These are phyloP conservation scores for Dendrobium officinale DNA, from an alignment of 106 monocot species.

Conservation along the genomic window DNA sequence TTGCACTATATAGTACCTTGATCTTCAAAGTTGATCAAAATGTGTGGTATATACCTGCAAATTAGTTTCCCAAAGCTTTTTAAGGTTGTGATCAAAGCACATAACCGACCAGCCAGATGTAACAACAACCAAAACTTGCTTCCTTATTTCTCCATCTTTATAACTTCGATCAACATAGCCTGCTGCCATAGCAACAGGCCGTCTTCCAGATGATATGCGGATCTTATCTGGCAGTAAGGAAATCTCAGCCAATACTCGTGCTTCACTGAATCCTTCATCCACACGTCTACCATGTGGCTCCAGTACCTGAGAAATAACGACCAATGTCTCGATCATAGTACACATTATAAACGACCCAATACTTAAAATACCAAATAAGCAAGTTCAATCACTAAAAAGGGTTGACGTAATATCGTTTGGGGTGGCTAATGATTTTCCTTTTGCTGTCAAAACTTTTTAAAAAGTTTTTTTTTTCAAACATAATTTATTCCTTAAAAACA, in stretches of 20 bases:
- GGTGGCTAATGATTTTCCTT: too few species aligned
- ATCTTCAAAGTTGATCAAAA: not conserved
- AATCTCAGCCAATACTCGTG: conserved; percentile 70
- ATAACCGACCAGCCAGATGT: conserved; percentile 97
- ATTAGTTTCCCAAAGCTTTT: conserved; percentile 96
- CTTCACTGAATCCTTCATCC: conserved; percentile 81
- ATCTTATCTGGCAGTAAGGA: conserved; percentile 86
- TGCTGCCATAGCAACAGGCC: conserved; percentile 79
- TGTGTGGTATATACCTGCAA: conserved; percentile 40
- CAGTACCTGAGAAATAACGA: conserved; percentile 45
- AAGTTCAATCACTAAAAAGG: not conserved
- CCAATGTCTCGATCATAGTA: not conserved
- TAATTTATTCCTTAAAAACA: too few species aligned
- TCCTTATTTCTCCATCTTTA: conserved; percentile 72
- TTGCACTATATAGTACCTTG: not conserved
- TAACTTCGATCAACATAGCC: conserved; percentile 70
- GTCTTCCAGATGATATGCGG: conserved; percentile 75
- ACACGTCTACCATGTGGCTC: conserved; percentile 65
- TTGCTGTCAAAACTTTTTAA: too few species aligned
- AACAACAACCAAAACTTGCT: conserved; percentile 92
- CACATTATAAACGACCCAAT: not conserved
- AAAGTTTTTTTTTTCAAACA: too few species aligned
- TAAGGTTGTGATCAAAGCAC: conserved; percentile 97
- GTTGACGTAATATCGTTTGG: not conserved
- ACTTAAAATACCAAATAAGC: not conserved